phyloP scores from a whole-genome alignment of 805 yeast species.

The Hanseniaspora clermontiae region DNA sequence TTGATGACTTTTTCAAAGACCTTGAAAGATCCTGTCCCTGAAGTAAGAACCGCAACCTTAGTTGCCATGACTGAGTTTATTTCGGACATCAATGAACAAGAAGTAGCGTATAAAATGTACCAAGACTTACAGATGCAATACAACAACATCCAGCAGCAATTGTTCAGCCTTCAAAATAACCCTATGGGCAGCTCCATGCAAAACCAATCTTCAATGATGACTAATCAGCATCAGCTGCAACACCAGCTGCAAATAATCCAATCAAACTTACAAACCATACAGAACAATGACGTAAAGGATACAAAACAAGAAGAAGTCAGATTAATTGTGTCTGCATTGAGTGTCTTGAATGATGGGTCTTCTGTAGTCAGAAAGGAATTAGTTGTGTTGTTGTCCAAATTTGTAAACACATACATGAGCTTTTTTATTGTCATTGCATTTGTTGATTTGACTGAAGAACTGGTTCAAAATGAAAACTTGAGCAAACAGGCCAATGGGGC shows the following conservation, averaged over 20 bases:
- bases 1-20: conserved; percentile 33
- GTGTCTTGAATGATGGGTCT: conserved; percentile 73
- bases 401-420: conserved; percentile 54
- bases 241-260: conserved; percentile 25
- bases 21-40: conserved; percentile 84
- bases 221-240: conserved; percentile 25
- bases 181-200: conserved; percentile 22
- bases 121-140: conserved; percentile 26
- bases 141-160: conserved; percentile 22
- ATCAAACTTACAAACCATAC: conserved; percentile 22
- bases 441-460: conserved; percentile 70
- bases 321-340: conserved; percentile 54
- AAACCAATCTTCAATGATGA: conserved; percentile 21
- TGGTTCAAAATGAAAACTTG: conserved; percentile 26
- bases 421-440: conserved; percentile 80
- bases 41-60: conserved; percentile 76
- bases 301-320: conserved; percentile 55
- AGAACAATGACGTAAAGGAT: conserved; percentile 30
- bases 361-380: conserved; percentile 79
- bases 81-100: conserved; percentile 34
- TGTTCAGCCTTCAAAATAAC: conserved; percentile 24
- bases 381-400: conserved; percentile 60
- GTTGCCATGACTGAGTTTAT: conserved; percentile 59
- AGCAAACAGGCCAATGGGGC: conserved; percentile 15
- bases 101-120: conserved; percentile 23